phyloP scores from a whole-genome alignment of 2,329 filamentous ascomycete genomes.

The Pseudonectria foliicola region DNA sequence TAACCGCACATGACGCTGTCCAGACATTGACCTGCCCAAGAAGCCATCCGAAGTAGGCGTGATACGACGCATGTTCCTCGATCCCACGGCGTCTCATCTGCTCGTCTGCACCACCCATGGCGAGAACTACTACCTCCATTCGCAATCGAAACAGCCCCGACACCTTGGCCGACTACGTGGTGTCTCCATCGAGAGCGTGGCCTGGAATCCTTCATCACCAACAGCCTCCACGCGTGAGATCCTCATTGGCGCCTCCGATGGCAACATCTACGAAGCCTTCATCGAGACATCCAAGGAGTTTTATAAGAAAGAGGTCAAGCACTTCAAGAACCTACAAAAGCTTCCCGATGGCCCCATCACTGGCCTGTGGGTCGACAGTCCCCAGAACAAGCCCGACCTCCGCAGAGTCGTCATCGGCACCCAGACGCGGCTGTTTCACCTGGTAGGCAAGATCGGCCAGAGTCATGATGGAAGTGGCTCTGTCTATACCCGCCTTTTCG shows the following conservation, averaged over 20 bases:
- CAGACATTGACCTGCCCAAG: constrained; percentile 95
- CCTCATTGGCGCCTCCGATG: constrained; percentile 82
- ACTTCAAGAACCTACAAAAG: constrained; percentile 76
- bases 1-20: constrained; percentile 2
- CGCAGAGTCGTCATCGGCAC: constrained; percentile 76
- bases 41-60: constrained; percentile 85
- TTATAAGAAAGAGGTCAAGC: constrained; percentile 91
- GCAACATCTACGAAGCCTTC: constrained; percentile 89
- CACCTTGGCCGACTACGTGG: constrained; percentile 75
- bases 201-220: constrained; percentile 90
- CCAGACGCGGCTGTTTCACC: constrained; percentile 69
- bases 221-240: constrained; percentile 95
- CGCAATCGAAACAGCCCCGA: constrained; percentile 83
- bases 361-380: constrained; percentile 74
- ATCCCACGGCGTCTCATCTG: constrained; percentile 91
- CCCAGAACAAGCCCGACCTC: constrained; percentile 61
- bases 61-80: constrained; percentile 93
- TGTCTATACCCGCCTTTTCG: constrained; percentile 82
- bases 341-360: constrained; percentile 76
- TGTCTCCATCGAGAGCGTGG: constrained; percentile 79
- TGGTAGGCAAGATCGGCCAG: constrained; percentile 69
- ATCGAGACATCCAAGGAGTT: constrained; percentile 94
- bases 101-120: constrained; percentile 84
- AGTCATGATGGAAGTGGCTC: constrained; percentile 74
- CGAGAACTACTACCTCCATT: constrained; percentile 97